Base-by-base conservation (phyloP, 495 filamentous ascomycete genomes). In the Pyrenula massariospora region DNA sequence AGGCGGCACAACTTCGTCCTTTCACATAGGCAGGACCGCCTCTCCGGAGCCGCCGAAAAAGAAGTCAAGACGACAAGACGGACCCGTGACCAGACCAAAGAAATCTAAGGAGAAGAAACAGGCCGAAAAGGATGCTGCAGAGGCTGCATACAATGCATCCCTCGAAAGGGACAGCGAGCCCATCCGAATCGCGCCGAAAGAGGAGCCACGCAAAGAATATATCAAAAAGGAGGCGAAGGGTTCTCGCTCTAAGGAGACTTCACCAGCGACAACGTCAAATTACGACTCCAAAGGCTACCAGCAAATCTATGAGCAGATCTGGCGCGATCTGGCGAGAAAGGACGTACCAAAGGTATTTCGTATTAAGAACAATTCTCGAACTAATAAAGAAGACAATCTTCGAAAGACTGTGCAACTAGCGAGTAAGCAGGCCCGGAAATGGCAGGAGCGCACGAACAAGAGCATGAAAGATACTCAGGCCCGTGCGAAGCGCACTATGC, bases 31-130 rank as follows among this genome's bases (percentile, higher is more conserved):
- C 54, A 82, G 77, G 24, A 81, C 84, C 25, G 72, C 70, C 64
- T 82, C 78, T 64, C 75, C 71, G 2, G 76, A 79, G 61, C 86
- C 79, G 60, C 73, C 78, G 25, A 84, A 86, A 60, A 76, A 80
- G 58, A 70, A 74, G 59, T 5, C 8, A 42, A 42, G 31, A 42
- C 79, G 79, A 21, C 80, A 85, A 24, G 77, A 79, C 20, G 86
- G 87, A 12, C 77, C 70, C 31, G 65, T 67, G n/a, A 69, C 79
- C 3, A 76, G 88, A 2, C 85, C 81, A 2, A 87, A 86, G 68
- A 96, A 96, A 66, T 92, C 87, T 36, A 96, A 95, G 70, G 91
- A 96, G 65, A 91, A 96, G 73, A 96, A 96, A 67, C 88, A 95
- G 65, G 86, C 90, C 25, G 91, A 95, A 68, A 94, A 96, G 67